Evolutionary conservation across 129 eudicot genomes (phyloP), one percentile per base, ranked within the genome.

Genomic region (Kitagawia praeruptora): DNA sequence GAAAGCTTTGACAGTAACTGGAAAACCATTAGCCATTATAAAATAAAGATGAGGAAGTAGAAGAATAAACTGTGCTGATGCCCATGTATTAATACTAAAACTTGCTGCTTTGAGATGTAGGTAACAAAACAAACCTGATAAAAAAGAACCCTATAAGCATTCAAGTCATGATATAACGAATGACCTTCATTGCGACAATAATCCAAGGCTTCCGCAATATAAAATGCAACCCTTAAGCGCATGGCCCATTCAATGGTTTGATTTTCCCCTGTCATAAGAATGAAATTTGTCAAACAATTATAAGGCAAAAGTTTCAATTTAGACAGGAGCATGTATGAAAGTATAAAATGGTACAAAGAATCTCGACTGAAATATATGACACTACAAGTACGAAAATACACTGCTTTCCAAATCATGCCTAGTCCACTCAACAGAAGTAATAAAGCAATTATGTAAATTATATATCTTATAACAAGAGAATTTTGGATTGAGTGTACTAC

Each of bases 211-310:
- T 92, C 91, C 53, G 96, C 93, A 82, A 90, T 89, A 84, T 87
- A 79, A 67, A 88, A 91, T 77, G 97, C 97, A 42, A 92, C 97
- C 83, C 97, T 86, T 78, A 88, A 85, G 27, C 97, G 93, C 97
- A 92, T 92, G 38, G 91, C 89, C 97, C 97, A 90, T 82, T 92
- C 97, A 75, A 92, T 92, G 16, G 97, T 90, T 81, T 92, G 97
- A 74, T 85, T 92, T 87, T 92, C 97, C 97, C 97, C 97, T 92
- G 88, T 39, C 53, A 70, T 42, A 67, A 77, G n/a, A 70, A 56
- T 47, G 5, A 40, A 77, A 78, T n/a, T 7, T 19, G 28, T 53
- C 18, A 53, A 74, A 40, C 31, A 42, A 70, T 70, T 49, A 31
- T 40, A 67, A 40, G 25, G 51, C 12, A 75, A 45, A 46, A 75